Percentiles rank a stretch among this genome's conserved stretches.
Evolutionary conservation across 169 alveolate genomes (phyloP).

Genomic region (Toxoplasma gondii): DNA sequence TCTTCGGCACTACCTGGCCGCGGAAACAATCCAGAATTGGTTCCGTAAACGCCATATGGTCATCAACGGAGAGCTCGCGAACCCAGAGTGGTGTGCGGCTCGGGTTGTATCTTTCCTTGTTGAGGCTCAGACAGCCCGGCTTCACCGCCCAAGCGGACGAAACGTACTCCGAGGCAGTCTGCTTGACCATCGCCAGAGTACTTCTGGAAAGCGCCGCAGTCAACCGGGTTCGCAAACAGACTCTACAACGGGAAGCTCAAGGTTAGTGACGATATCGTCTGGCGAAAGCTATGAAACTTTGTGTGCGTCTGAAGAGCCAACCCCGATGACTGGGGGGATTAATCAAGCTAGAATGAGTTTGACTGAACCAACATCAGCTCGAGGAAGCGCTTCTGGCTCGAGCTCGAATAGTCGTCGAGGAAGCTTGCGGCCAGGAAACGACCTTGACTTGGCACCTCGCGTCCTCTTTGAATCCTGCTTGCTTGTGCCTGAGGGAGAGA

Average conservation of each 20-base stretch:
- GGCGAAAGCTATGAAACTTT: not conserved
- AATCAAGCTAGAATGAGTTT: not conserved
- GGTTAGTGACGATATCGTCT: not conserved
- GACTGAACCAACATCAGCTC: not conserved
- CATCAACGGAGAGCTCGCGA: not conserved
- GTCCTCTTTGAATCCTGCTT: slow-evolving; percentile 24
- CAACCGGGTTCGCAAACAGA: not conserved
- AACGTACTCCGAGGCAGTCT: not conserved
- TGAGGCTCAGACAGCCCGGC: not conserved
- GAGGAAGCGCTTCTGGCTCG: not conserved
- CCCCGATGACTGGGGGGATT: not conserved
- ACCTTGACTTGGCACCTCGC: not conserved
- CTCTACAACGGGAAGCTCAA: not conserved
- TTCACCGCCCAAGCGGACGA: slow-evolving; percentile 27
- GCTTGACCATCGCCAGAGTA: not conserved
- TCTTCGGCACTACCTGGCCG: slow-evolving; percentile 54
- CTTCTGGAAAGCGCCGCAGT: not conserved
- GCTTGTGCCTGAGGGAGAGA: not conserved
- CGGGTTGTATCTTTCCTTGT: slow-evolving; percentile 9
- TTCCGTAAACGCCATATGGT: slow-evolving; percentile 38
- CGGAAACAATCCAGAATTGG: slow-evolving; percentile 46
- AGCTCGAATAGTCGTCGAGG: not conserved
- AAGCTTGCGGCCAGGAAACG: not conserved
- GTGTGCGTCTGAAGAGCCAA: not conserved
- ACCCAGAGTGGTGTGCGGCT: slow-evolving; percentile 28